Evolutionary conservation across 345 rosid genomes (phyloP), one percentile per base, ranked within the genome.

Genomic region (Populus deltoides): DNA sequence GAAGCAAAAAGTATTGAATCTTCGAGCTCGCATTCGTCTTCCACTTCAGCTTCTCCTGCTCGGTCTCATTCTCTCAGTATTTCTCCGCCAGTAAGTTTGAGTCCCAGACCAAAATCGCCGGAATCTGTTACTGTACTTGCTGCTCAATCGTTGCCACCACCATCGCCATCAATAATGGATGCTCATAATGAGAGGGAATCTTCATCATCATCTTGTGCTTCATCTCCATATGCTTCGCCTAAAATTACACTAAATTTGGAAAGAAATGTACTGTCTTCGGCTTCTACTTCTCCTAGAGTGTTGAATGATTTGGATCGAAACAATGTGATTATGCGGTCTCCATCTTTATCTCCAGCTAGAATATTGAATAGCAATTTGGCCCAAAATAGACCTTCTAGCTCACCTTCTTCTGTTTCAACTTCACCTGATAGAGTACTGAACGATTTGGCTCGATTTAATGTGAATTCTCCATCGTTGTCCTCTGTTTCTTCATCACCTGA

Each of bases 61-160:
- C 85, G 97, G 67, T 97, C 99, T n/a, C 89, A 87, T 1, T 92
- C 95, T 3, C 81, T 88, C 17, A 94, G 98, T 53, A 90, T 90
- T 66, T 97, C 98, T 29, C 93, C 98, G 25, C 93, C 98, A 27
- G 88, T 80, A 66, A 92, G 97, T 81, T 80, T 82, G 80, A 87
- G 88, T 20, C 90, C 91, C 29, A 75, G 82, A 36, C 82, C 88
- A n/a, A 92, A 90, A 66, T 88, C 88, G 7, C 86, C 92, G 12
- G 91, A 84, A 6, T 66, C 81, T 11, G 31, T 25, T 24, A 24
- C 63, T 7, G 73, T 73, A 70, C 81, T 74, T 67, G 16, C 75
- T 22, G 57, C 68, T 66, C 79, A 76, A 0, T 35, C 90, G 15
- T 68, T 75, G n/a, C 82, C 81, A 27, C 66, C 57, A 9, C 38